Base-by-base conservation (phyloP, 805 yeast species). In the Alloascoidea hylecoeti region DNA sequence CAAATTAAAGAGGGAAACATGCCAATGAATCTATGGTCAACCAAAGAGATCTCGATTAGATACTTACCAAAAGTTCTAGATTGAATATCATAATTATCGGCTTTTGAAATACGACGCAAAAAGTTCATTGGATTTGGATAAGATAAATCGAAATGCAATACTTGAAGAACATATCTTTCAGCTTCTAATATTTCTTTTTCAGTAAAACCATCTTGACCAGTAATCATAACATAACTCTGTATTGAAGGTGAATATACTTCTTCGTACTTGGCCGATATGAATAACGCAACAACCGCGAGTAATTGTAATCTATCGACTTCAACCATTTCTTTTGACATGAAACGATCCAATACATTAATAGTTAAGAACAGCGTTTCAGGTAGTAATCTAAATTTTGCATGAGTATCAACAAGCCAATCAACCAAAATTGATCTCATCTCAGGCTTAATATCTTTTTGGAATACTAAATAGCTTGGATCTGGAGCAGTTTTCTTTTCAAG, bases 321-420 rank as follows among this genome's bases (percentile, higher is more conserved):
- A 16, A 83, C 88, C 33, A 68, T 65, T 49, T 80, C 85, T 39
- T 67, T 61, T 4, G 86, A 72, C 71, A 88, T 70, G 57, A 81
- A 85, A 46, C 96, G 61, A 59, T 88, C 96, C 83, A 86, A 78
- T 39, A 83, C 58, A 57, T 84, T 85, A 39, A 83, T 78, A 3
- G 95, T 84, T 41, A 86, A 62, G 50, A 74, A 82, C 41, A 88
- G 67, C 5, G 95, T 83, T 57, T 86, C 96, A 1, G 94, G 95
- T 34, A 80, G 65, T 44, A 88, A 67, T 46, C 88, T 70, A 58
- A 86, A 86, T 53, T 83, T 70, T 46, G 75, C 64, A 60, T 85
- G 96, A 54, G 86, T 88, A 53, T 84, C 94, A 6, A 84, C 84
- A 46, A 86, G 65, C 96, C 96, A 86, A 58, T 88, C 95, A n/a